phyloP scores from a whole-genome alignment of 768 basidiomycete genomes.

The Coprinellus aureogranulatus region DNA sequence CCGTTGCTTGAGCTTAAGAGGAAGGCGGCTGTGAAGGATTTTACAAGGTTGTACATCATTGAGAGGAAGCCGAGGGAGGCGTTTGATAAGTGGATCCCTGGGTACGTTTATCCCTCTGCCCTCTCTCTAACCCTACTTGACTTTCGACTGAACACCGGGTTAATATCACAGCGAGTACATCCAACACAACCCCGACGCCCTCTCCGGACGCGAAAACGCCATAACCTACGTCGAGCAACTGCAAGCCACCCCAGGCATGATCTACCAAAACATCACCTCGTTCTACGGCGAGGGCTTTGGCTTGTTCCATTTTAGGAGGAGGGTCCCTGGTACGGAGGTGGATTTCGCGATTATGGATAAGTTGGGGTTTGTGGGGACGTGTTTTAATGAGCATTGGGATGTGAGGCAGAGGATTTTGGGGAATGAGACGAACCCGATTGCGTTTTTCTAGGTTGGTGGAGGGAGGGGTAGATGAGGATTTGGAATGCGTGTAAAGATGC shows the following conservation, averaged over 20 bases:
- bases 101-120: background rate
- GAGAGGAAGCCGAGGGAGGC: conserved; percentile 6
- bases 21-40: conserved; percentile 8
- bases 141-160: too few relatives aligned
- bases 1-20: background rate
- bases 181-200: conserved; percentile 11
- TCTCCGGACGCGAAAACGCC: conserved; percentile 6
- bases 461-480: too few relatives aligned
- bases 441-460: conserved; percentile 3
- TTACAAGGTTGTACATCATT: conserved; percentile 3
- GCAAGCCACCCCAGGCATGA: conserved; percentile 1
- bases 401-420: conserved; percentile 9
- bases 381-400: conserved; percentile 12
- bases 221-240: conserved; percentile 5
- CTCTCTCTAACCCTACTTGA: background rate
- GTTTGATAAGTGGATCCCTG: conserved; percentile 10
- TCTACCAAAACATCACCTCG: conserved; percentile 4
- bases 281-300: conserved; percentile 7
- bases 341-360: conserved; percentile 5
- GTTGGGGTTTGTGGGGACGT: conserved; percentile 9
- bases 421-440: conserved; percentile 11
- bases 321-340: background rate
- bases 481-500: too few relatives aligned
- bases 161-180: conserved; percentile 9
- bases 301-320: conserved; percentile 3